These are phyloP conservation scores for Aspergillus egyptiacus DNA, from an alignment of 495 filamentous ascomycete species.

Conservation along the genomic window DNA sequence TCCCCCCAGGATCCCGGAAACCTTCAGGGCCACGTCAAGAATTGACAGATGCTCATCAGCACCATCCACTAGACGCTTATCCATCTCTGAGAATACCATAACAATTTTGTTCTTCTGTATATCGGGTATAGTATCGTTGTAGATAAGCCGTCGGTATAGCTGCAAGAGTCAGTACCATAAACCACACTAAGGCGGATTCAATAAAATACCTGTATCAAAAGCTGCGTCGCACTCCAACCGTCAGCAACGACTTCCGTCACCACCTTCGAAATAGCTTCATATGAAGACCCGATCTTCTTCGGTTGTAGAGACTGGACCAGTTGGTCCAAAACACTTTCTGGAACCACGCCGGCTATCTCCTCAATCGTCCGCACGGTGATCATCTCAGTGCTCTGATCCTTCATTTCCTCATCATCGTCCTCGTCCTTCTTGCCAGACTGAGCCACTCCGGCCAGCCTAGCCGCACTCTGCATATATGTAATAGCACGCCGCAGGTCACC, in stretches of 20 bases:
- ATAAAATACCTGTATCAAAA: slow-evolving; percentile 63
- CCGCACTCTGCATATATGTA: slow-evolving; percentile 89
- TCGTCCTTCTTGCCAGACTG: slow-evolving; percentile 40
- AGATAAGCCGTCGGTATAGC: slow-evolving; percentile 78
- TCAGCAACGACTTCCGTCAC: slow-evolving; percentile 91
- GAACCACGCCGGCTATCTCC: slow-evolving; percentile 95
- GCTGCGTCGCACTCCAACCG: slow-evolving; percentile 95
- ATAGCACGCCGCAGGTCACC: slow-evolving; percentile 94
- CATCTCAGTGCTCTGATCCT: slow-evolving; percentile 28
- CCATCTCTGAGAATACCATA: slow-evolving; percentile 81
- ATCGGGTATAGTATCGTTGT: slow-evolving; percentile 76
- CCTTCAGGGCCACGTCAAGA: slow-evolving; percentile 72
- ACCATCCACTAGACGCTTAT: slow-evolving; percentile 95
- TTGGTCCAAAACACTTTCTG: slow-evolving; percentile 59
- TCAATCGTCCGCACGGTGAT: slow-evolving; percentile 78
- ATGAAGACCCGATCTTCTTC: slow-evolving; percentile 54
- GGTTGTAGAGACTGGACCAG: slow-evolving; percentile 76
- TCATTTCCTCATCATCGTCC: slow-evolving; percentile 47
- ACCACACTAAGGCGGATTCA: neutral
- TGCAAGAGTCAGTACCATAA: slow-evolving; percentile 27
- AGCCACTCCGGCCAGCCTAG: slow-evolving; percentile 64
- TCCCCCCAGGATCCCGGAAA: slow-evolving; percentile 65
- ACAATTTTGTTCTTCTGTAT: slow-evolving; percentile 87
- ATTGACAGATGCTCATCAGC: slow-evolving; percentile 91
- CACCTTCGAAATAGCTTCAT: slow-evolving; percentile 66